Percentiles rank a stretch among this genome's conserved stretches.
These are phyloP conservation scores for Lepraria neglecta DNA, from an alignment of 495 filamentous ascomycete species.

Conservation along the genomic window DNA sequence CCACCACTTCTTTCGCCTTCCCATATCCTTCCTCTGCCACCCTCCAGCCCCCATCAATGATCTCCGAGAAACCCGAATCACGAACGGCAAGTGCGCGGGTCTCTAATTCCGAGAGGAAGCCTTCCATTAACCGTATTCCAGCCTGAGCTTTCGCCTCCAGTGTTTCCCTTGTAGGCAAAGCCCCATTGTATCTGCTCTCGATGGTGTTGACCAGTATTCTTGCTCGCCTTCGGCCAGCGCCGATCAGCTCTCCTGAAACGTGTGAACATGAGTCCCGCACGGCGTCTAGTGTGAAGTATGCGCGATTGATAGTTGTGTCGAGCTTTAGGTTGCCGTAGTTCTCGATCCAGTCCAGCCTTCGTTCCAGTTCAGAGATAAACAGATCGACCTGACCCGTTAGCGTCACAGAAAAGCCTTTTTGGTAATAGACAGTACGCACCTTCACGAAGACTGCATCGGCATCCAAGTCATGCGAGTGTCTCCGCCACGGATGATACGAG, in stretches of 20 bases:
- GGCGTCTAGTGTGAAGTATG: constrained; percentile 77
- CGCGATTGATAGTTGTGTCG: constrained; percentile 72
- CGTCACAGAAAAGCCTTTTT: neutral
- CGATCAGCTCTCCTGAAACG: constrained; percentile 86
- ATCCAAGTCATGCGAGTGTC: constrained; percentile 59
- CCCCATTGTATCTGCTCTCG: constrained; percentile 85
- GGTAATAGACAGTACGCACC: constrained; percentile 34
- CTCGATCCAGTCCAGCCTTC: constrained; percentile 82
- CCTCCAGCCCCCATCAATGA: constrained; percentile 62
- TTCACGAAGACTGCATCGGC: constrained; percentile 62
- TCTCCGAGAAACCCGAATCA: constrained; percentile 48
- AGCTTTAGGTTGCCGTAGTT: constrained; percentile 76
- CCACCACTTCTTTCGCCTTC: constrained; percentile 66
- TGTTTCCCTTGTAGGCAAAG: constrained; percentile 75
- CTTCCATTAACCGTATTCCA: constrained; percentile 79
- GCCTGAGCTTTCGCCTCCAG: constrained; percentile 86
- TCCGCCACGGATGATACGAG: constrained; percentile 51
- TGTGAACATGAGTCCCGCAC: constrained; percentile 82
- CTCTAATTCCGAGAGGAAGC: constrained; percentile 77
- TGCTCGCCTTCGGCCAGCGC: constrained; percentile 74
- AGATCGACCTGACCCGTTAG: constrained; percentile 61
- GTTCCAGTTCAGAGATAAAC: constrained; percentile 82
- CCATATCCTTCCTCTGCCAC: constrained; percentile 69
- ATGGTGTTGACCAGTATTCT: constrained; percentile 88
- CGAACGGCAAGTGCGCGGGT: constrained; percentile 67